Percentiles rank a stretch among this genome's conserved stretches.
Evolutionary conservation across 306 rosid genomes (phyloP).

Genomic region (Cercis canadensis): DNA sequence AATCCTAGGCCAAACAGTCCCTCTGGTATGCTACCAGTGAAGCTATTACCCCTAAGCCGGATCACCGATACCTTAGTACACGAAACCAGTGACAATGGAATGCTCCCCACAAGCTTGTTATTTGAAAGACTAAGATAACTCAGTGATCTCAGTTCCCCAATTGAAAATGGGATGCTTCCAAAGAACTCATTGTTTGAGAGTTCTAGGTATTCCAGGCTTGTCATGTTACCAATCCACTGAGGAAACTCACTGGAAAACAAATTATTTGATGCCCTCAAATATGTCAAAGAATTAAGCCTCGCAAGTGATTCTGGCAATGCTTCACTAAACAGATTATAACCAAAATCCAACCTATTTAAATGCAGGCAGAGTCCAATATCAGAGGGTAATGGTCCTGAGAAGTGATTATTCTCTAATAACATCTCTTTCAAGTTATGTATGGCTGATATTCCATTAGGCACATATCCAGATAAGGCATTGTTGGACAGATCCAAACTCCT

Average conservation of each 20-base stretch:
- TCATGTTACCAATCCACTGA: conserved; percentile 74
- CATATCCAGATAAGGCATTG: conserved; percentile 65
- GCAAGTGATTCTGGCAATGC: conserved; percentile 58
- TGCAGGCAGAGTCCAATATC: conserved; percentile 81
- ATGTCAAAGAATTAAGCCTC: conserved; percentile 52
- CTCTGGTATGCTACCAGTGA: conserved; percentile 74
- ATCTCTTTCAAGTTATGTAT: conserved; percentile 74
- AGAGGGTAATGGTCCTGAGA: conserved; percentile 69
- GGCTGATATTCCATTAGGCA: conserved; percentile 68
- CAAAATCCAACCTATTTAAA: conserved; percentile 61
- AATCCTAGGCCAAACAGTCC: conserved; percentile 77
- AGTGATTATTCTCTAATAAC: conserved; percentile 56
- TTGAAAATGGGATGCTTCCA: conserved; percentile 63
- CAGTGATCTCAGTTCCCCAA: conserved; percentile 60
- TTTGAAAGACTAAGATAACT: conserved; percentile 54
- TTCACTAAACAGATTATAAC: conserved; percentile 63
- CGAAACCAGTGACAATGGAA: conserved; percentile 62
- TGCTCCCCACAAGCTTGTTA: conserved; percentile 67
- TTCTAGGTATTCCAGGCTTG: conserved; percentile 59
- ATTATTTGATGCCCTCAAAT: conserved; percentile 56
- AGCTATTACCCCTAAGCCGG: conserved; percentile 57
- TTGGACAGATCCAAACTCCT: conserved; percentile 77
- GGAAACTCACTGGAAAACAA: conserved; percentile 57
- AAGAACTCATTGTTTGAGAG: conserved; percentile 66
- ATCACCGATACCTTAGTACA: conserved; percentile 59